Evolutionary conservation across 345 rosid species (phyloP).

Genomic region (Boechera divaricarpa): DNA sequence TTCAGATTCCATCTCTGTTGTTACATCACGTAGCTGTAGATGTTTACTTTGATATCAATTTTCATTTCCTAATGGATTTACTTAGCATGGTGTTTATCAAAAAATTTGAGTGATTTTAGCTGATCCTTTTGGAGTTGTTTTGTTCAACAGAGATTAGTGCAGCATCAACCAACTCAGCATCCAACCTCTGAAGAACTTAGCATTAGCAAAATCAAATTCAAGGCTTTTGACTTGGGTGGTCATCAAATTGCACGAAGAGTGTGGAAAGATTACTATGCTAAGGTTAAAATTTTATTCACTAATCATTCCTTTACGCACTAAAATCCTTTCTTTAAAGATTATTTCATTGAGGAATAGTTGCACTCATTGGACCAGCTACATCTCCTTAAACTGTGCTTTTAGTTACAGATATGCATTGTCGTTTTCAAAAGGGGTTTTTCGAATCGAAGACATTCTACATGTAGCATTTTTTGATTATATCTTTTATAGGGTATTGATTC

Average conservation of each 20-base stretch:
- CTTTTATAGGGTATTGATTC: constrained; percentile 10
- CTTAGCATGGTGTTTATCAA: background rate
- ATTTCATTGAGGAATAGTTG: background rate
- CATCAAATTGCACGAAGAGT: constrained; percentile 94
- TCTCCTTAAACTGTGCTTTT: background rate
- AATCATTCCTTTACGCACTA: background rate
- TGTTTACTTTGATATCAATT: constrained; percentile 15
- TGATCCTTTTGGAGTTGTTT: constrained; percentile 1
- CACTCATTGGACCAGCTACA: background rate
- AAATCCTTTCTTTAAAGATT: too few species aligned
- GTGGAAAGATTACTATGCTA: constrained; percentile 93
- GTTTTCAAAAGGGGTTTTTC: background rate
- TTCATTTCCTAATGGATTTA: background rate
- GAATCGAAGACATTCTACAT: background rate
- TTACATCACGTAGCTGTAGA: background rate
- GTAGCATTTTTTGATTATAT: background rate
- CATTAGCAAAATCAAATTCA: constrained; percentile 88
- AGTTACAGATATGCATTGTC: background rate
- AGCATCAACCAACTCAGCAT: constrained; percentile 91
- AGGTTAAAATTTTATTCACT: constrained; percentile 48
- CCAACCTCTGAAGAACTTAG: constrained; percentile 93
- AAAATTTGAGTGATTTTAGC: background rate
- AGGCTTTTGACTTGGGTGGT: constrained; percentile 91
- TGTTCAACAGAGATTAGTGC: constrained; percentile 73
- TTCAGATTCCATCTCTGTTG: background rate